Evolutionary conservation across 371 early-diverging fungal genomes (phyloP), one percentile per base, ranked within the genome.

Genomic region (Synchytrium microbalum): DNA sequence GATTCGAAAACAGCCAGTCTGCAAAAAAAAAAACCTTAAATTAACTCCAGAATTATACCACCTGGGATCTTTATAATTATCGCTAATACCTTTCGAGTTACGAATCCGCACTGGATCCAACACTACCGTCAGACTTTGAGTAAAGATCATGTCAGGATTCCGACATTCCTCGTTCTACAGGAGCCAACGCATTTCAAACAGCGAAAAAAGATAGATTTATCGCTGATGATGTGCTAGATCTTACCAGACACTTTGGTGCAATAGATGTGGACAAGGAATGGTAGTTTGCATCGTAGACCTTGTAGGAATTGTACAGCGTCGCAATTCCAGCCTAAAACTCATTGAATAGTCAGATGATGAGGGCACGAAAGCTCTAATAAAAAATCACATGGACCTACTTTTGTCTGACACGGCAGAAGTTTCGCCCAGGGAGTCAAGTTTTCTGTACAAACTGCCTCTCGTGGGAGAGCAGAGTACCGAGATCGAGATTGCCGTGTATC

Each of bases 371-470:
- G n/a, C n/a, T 25, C 33, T 3, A 30, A 13, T 25, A 8, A 13
- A 25, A 8, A 28, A 59, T 51, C 5, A 5, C 24, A 16, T 31
- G 16, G 3, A 33, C 53, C 58, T 75, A 83, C 87, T 74, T 90
- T 90, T 24, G 89, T 72, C 75, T 91, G 88, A 69, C 98, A 98
- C 0, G 98, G 98, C 51, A 98, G 74, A 58, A 93, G 76, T 70
- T 96, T 96, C 64, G 90, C 81, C 92, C 93, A 96, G 8, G 97
- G 96, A 2, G 96, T 96, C 70, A 98, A 75, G 72, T 98, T 98
- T 69, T 96, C 98, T 1, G 97, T 98, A 70, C 98, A 98, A 0
- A 93, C 90, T 66, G 86, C 88, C 70, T 98, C 98, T 66, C 89
- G 88, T 0, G 95, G 89, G 28, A 97, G 77, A 3, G 84, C 75